phyloP scores from a whole-genome alignment of 257 asterid genomes.

The Scutellaria baicalensis region DNA sequence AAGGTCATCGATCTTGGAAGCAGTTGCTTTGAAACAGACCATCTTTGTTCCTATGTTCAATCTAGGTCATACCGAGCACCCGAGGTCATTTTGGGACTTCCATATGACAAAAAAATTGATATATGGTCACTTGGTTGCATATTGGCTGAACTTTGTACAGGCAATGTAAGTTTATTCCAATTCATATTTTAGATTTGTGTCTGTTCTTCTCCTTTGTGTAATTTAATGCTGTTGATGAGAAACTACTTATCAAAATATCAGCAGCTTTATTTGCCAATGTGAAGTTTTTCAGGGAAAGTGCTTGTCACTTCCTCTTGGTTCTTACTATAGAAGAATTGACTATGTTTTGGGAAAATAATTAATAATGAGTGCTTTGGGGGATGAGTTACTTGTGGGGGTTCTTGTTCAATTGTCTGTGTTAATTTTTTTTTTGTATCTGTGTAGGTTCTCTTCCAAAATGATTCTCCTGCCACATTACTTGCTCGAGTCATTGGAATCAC shows the following conservation, averaged over 20 bases:
- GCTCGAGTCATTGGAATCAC: conserved; percentile 92
- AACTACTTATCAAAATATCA: background rate
- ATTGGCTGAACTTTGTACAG: conserved; percentile 81
- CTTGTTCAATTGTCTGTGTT: background rate
- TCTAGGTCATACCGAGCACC: conserved; percentile 82
- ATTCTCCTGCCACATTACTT: conserved; percentile 90
- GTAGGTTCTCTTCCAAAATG: conserved; percentile 94
- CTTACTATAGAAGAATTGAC: background rate
- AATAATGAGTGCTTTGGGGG: background rate
- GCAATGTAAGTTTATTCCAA: conserved; percentile 52
- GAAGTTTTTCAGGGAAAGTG: background rate
- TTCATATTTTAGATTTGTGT: background rate
- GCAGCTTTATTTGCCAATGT: background rate
- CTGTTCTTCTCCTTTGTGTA: background rate
- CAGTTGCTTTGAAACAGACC: conserved; percentile 77
- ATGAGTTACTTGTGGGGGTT: no score
- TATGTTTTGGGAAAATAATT: background rate
- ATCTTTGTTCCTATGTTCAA: conserved; percentile 75
- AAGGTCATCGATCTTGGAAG: conserved; percentile 83
- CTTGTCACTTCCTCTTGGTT: background rate
- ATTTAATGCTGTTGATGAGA: background rate
- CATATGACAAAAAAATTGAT: conserved; percentile 66
- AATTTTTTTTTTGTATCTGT: background rate
- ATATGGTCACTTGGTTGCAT: conserved; percentile 83
- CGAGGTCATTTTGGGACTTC: conserved; percentile 69